Evolutionary conservation across 176 grass and related monocot species (phyloP), one percentile per base, ranked within the genome.

Genomic region (Oryza officinalis): DNA sequence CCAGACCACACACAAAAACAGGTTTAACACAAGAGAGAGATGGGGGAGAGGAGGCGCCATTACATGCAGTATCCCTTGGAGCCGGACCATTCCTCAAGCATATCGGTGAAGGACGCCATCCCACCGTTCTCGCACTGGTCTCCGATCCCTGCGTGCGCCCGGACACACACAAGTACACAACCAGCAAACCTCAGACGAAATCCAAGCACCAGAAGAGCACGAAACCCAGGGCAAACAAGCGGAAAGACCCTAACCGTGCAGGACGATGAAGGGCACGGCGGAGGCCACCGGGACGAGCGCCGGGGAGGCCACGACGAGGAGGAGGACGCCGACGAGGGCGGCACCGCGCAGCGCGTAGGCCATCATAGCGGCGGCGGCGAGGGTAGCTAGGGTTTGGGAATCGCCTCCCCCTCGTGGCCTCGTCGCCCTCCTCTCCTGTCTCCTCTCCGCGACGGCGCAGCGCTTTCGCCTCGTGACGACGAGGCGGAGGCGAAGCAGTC

Each of bases 51-150:
- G 7, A 15, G 38, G 38, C 65, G 47, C 47, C 38, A 20, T 83
- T 83, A 94, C 91, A 97, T 82, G 94, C 94, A 97, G 77, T 97
- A 87, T 57, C 94, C 94, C 63, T 97, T 69, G 61, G 94, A 97
- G 8, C 92, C 90, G 30, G 94, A 97, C 94, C 94, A 94, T 26
- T 77, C 78, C 77, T 74, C 77, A n/a, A 97, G 92, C 72, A 89
- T 49, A 13, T 94, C 80, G n/a, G 92, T 97, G 86, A 97, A 94
- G 69, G 93, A 83, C 33, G 88, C 22, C 30, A 97, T 65, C 47
- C 94, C 94, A 65, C 84, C 52, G 67, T 97, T 97, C 54, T 69
- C 76, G 70, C 95, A 97, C 92, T 94, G 92, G 89, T 97, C 95
- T 13, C 93, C 93, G 60, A 95, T 88, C 63, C 93, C 93, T 95